Percentiles rank a stretch among this genome's conserved stretches.
These are phyloP conservation scores for Ramalina intermedia DNA, from an alignment of 495 filamentous ascomycete species.

Conservation along the genomic window DNA sequence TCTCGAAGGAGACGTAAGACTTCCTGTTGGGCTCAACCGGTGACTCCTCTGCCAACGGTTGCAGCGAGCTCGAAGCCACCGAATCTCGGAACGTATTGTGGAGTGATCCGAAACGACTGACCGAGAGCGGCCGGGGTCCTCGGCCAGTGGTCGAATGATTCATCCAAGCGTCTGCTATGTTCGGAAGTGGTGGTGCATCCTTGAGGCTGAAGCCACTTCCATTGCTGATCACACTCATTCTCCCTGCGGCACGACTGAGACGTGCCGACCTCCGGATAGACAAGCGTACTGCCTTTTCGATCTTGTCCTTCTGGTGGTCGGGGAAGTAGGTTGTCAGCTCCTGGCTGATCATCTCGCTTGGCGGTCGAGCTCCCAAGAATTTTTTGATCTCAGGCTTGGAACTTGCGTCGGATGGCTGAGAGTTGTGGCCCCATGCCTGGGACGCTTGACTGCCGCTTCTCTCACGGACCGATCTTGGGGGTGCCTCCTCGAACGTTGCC, in stretches of 20 bases:
- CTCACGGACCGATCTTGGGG: conserved; percentile 28
- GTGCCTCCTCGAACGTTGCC: conserved; percentile 35
- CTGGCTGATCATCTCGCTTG: conserved; percentile 92
- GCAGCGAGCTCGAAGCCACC: conserved; percentile 72
- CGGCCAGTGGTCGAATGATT: conserved; percentile 19
- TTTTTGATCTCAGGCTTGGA: conserved; percentile 44
- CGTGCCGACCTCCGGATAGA: conserved; percentile 80
- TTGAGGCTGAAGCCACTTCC: conserved; percentile 80
- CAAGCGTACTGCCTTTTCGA: conserved; percentile 84
- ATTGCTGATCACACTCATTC: conserved; percentile 87
- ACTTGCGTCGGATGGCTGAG: conserved; percentile 34
- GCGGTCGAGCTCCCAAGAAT: conserved; percentile 84
- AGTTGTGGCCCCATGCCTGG: conserved; percentile 39
- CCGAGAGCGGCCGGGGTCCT: conserved; percentile 45
- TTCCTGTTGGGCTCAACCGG: conserved; percentile 81
- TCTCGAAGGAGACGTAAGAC: conserved; percentile 92
- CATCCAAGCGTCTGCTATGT: conserved; percentile 87
- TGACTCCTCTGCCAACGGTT: conserved; percentile 83
- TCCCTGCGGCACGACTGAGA: conserved; percentile 78
- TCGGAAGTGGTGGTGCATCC: conserved; percentile 86
- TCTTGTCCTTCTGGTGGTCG: conserved; percentile 79
- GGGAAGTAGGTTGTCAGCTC: conserved; percentile 96
- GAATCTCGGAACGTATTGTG: conserved; percentile 65
- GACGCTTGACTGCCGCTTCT: conserved; percentile 37
- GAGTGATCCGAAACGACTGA: conserved; percentile 43